Evolutionary conservation across 768 basidiomycete species (phyloP).

Genomic region (Phylloporus sp.): DNA sequence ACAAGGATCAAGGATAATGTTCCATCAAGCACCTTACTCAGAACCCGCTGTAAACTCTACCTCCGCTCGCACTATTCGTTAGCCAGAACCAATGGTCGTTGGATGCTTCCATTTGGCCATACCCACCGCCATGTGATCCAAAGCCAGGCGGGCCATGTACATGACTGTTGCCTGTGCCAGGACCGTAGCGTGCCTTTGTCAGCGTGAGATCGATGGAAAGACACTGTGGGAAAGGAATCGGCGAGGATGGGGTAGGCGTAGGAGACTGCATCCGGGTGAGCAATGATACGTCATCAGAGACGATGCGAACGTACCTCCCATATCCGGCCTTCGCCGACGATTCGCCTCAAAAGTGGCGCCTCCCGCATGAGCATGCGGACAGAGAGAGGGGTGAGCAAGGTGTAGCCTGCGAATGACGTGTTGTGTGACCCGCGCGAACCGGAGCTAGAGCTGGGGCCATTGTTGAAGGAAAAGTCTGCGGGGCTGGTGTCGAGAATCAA

Average conservation of each 20-base stretch:
- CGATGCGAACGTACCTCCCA: slow-evolving; percentile 45
- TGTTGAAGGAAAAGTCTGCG: not conserved
- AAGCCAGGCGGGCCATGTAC: slow-evolving; percentile 12
- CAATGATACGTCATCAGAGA: not conserved
- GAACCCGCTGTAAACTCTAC: not conserved
- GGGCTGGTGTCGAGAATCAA: slow-evolving; percentile 16
- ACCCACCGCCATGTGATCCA: slow-evolving; percentile 17
- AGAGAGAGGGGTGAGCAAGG: slow-evolving; percentile 39
- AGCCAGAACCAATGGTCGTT: slow-evolving; percentile 27
- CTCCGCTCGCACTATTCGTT: slow-evolving; percentile 8
- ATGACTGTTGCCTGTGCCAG: slow-evolving; percentile 13
- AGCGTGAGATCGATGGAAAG: slow-evolving; percentile 12
- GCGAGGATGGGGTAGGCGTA: slow-evolving; percentile 6
- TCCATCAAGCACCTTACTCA: not conserved
- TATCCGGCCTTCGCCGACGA: slow-evolving; percentile 45
- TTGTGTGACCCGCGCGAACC: not conserved
- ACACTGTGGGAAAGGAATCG: slow-evolving; percentile 5
- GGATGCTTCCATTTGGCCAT: slow-evolving; percentile 12
- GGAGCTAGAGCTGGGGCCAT: not conserved
- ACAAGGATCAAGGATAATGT: not conserved
- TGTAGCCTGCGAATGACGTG: not conserved
- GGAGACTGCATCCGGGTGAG: slow-evolving; percentile 8
- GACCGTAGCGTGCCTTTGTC: slow-evolving; percentile 6
- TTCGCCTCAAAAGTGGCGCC: slow-evolving; percentile 35
- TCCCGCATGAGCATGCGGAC: slow-evolving; percentile 41